Evolutionary conservation across 2,329 filamentous ascomycete genomes (phyloP).

Genomic region (Aureobasidium sp.): DNA sequence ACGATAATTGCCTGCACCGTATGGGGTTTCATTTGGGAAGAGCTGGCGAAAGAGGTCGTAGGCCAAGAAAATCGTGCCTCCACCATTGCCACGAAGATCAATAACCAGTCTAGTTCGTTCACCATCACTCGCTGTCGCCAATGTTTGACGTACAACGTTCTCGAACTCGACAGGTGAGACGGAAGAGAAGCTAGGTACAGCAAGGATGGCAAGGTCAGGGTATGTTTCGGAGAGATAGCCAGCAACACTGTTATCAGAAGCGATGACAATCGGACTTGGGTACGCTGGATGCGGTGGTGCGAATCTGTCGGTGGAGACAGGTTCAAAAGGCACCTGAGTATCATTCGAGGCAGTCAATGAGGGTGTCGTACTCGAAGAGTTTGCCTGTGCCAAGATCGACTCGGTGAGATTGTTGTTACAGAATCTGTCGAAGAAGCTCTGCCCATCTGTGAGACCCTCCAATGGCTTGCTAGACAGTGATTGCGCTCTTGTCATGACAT

Average conservation of each 20-base stretch:
- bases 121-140: conserved; percentile 38
- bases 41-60: conserved; percentile 47
- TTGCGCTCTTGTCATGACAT: conserved; percentile 26
- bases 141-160: conserved; percentile 36
- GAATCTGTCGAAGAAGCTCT: conserved; percentile 35
- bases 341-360: conserved; percentile 21
- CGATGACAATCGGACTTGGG: neutral
- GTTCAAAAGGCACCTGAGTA: neutral
- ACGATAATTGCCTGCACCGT: conserved; percentile 41
- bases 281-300: neutral
- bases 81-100: conserved; percentile 55
- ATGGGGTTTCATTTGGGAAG: conserved; percentile 42
- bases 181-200: conserved; percentile 34
- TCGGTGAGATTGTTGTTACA: conserved; percentile 18
- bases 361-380: neutral
- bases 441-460: conserved; percentile 32
- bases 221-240: conserved; percentile 25
- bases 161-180: conserved; percentile 29
- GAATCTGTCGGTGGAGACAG: conserved; percentile 16
- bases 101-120: conserved; percentile 57
- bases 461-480: conserved; percentile 24
- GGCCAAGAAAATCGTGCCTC: conserved; percentile 42
- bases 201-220: conserved; percentile 41
- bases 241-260: neutral
- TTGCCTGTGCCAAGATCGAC: neutral